Base-by-base conservation (phyloP, 495 filamentous ascomycete genomes). In the Chaetomium fimeti region DNA sequence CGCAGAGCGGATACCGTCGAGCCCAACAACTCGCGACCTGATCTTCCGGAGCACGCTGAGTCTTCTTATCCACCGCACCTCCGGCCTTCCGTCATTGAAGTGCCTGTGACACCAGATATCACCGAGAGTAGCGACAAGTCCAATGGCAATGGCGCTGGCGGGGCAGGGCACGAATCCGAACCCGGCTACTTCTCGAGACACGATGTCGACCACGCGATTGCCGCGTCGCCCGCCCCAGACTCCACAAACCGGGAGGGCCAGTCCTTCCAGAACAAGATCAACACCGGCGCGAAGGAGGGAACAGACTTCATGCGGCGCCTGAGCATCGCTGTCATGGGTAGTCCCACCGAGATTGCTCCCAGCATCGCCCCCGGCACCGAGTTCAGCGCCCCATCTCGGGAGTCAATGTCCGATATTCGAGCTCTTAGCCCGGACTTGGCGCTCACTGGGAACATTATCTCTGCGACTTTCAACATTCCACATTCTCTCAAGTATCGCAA, bases 391-490 rank as follows among this genome's bases (percentile, higher is more conserved):
- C 77, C 36, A 72, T 43, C 49, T 1, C 25, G 73, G 36, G 78
- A 83, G 42, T 83, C 84, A 18, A 76, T 88, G 61, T 74, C 78
- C 5, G 84, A 88, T 36, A 74, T 84, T 48, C 81, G 84, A 66
- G 78, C 81, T 49, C 82, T 84, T 45, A 84, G 90, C 71, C 89
- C 89, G 3, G 81, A 81, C 40, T 75, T 97, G 22, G 80, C 83
- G 51, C 81, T 97, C 52, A 93, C 86, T 51, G 91, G 92, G 2
- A 86, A 88, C 63, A 83, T 96, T 64, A 94, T 97, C 66, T 94
- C 90, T 52, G 92, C 88, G 20, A 90, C 91, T 24, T 93, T 93
- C 71, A 91, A 87, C 68, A 86, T 94, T 25, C 92, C 93, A 11
- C 88, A 94, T 75, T 84, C 87, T 42, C 69, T 93, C 45, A 81